phyloP scores from a whole-genome alignment of 768 basidiomycete genomes.

The Tricholoma flavovirens region DNA sequence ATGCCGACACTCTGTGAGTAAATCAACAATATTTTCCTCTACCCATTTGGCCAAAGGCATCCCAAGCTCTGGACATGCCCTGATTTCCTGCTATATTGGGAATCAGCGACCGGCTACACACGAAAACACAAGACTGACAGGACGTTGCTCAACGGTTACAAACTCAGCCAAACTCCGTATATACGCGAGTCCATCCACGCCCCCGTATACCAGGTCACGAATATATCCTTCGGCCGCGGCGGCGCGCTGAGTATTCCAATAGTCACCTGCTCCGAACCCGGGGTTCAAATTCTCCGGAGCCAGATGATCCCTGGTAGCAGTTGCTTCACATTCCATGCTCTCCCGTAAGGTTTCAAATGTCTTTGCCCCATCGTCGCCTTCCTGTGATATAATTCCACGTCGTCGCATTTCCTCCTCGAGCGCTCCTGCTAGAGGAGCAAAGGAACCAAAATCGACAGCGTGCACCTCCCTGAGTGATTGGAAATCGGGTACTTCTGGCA shows the following conservation, averaged over 20 bases:
- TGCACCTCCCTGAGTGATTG: slow-evolving; percentile 48
- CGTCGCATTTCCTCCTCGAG: slow-evolving; percentile 39
- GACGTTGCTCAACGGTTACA: slow-evolving; percentile 26
- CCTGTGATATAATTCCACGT: slow-evolving; percentile 18
- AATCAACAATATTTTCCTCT: slow-evolving; percentile 36
- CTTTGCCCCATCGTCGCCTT: slow-evolving; percentile 29
- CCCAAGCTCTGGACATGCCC: slow-evolving; percentile 23
- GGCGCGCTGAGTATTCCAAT: slow-evolving; percentile 47
- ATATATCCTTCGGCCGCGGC: slow-evolving; percentile 61
- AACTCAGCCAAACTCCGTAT: slow-evolving; percentile 75
- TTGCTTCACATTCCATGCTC: slow-evolving; percentile 30
- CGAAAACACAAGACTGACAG: slow-evolving; percentile 17
- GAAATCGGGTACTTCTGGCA: slow-evolving; percentile 33
- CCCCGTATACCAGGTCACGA: slow-evolving; percentile 73
- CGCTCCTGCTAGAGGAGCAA: slow-evolving; percentile 46
- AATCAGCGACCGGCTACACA: neutral
- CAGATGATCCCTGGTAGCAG: slow-evolving; percentile 8
- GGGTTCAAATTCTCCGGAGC: slow-evolving; percentile 3
- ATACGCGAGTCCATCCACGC: slow-evolving; percentile 71
- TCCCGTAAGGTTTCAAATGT: slow-evolving; percentile 30
- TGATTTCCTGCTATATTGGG: neutral
- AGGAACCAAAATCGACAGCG: slow-evolving; percentile 57
- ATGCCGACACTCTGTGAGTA: slow-evolving; percentile 44
- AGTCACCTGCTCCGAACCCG: slow-evolving; percentile 21
- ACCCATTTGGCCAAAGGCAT: slow-evolving; percentile 40